phyloP scores from a whole-genome alignment of 306 rosid species.

The Vigna reflexopilosa region DNA sequence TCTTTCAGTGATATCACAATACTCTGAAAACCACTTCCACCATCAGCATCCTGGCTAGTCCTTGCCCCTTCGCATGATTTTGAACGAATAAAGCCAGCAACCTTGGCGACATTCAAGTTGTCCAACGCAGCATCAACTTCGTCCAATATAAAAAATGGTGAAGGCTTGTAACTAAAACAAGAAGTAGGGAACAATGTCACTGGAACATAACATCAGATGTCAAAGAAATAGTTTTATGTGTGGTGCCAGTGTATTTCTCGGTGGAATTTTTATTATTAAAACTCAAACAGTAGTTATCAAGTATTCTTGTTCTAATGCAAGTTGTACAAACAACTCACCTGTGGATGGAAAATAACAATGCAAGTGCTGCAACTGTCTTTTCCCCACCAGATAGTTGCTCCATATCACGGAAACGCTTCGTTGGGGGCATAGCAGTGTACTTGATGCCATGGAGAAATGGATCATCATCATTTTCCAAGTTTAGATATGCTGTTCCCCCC shows the following conservation, averaged over 20 bases:
- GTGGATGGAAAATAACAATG: slow-evolving; percentile 93
- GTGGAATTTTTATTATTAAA: background rate
- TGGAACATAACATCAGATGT: slow-evolving; percentile 37
- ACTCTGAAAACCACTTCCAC: slow-evolving; percentile 88
- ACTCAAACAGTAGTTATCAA: background rate
- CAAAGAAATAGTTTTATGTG: background rate
- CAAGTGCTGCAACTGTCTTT: slow-evolving; percentile 97
- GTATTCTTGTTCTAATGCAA: background rate
- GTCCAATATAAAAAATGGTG: slow-evolving; percentile 97
- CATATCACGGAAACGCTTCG: slow-evolving; percentile 99
- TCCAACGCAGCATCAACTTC: slow-evolving; percentile 99
- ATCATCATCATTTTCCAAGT: slow-evolving; percentile 97
- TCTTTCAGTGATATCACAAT: slow-evolving; percentile 95
- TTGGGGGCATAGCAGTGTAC: slow-evolving; percentile 99
- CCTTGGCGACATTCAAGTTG: slow-evolving; percentile 96
- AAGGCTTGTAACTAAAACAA: slow-evolving; percentile 88
- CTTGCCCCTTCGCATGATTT: slow-evolving; percentile 91
- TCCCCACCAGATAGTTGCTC: slow-evolving; percentile 98
- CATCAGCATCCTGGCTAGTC: slow-evolving; percentile 71
- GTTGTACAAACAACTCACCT: slow-evolving; percentile 58
- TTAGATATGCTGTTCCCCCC: slow-evolving; percentile 92
- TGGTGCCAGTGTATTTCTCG: slow-evolving; percentile 18
- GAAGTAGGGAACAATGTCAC: slow-evolving; percentile 30
- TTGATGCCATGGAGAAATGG: slow-evolving; percentile 95
- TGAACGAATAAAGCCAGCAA: slow-evolving; percentile 96